Percentiles rank a stretch among this genome's conserved stretches.
Evolutionary conservation across 163 green algal species (phyloP).

Genomic region (Volvox carteri): DNA sequence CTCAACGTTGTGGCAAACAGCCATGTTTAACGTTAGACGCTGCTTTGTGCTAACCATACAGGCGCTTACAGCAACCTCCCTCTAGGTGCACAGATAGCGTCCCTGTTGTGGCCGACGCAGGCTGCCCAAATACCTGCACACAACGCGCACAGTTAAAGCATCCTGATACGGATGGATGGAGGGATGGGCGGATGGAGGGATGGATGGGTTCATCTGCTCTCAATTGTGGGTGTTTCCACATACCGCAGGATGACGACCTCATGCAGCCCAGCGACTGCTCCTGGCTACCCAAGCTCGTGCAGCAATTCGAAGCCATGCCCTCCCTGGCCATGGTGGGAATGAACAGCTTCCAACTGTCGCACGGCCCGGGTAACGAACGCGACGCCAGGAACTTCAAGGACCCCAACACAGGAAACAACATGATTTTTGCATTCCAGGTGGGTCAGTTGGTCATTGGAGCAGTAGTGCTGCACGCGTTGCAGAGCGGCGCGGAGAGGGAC

Average conservation of each 20-base stretch:
- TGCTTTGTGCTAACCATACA: too few relatives aligned
- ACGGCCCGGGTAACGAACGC: conserved; percentile 32
- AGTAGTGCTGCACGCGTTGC: too few relatives aligned
- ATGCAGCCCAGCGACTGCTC: conserved; percentile 23
- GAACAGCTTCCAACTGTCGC: conserved; percentile 28
- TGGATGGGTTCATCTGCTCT: not conserved
- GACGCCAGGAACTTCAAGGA: conserved; percentile 1
- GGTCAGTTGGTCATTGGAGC: not conserved
- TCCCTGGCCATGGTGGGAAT: conserved; percentile 36
- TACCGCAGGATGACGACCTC: conserved; percentile 35
- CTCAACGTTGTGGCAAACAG: too few relatives aligned
- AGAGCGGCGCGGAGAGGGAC: too few relatives aligned
- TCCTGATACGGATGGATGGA: too few relatives aligned
- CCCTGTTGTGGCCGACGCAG: too few relatives aligned
- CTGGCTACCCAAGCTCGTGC: conserved; percentile 20
- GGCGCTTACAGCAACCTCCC: too few relatives aligned
- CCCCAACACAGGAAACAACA: conserved; percentile 40
- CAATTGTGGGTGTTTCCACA: not conserved
- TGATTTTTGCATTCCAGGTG: conserved; percentile 51
- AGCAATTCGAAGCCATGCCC: conserved; percentile 40
- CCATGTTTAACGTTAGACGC: too few relatives aligned
- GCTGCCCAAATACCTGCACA: too few relatives aligned
- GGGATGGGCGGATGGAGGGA: too few relatives aligned
- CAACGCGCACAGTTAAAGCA: too few relatives aligned
- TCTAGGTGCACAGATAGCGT: too few relatives aligned